Evolutionary conservation across 345 rosid genomes (phyloP).

Genomic region (Bruguiera gymnorhiza): DNA sequence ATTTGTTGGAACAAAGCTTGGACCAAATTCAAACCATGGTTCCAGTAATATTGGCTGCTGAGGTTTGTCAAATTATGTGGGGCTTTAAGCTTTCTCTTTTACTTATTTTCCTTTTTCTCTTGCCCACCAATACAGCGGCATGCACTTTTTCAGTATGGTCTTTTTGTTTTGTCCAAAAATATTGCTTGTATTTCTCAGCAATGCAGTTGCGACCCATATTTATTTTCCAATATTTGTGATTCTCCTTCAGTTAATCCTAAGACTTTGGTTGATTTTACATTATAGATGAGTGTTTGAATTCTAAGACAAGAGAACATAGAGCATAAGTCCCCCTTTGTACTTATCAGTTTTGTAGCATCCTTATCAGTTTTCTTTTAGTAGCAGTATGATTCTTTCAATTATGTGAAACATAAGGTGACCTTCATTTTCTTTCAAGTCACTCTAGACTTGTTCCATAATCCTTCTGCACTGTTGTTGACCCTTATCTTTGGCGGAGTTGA

Average conservation of each 20-base stretch:
- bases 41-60: constrained; percentile 53
- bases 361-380: not conserved
- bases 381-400: not conserved
- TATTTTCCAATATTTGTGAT: not conserved
- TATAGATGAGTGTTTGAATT: constrained; percentile 2
- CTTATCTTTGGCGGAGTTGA: constrained; percentile 8
- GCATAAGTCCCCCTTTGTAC: not conserved
- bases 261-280: not conserved
- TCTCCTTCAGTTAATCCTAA: not conserved
- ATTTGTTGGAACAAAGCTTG: constrained; percentile 53
- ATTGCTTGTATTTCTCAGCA: not conserved
- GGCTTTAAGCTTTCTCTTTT: not conserved
- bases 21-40: constrained; percentile 60
- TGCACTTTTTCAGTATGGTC: not conserved
- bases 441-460: not conserved
- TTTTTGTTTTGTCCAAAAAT: not conserved
- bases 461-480: not conserved
- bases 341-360: not conserved
- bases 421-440: not conserved
- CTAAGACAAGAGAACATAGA: not conserved
- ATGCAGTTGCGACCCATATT: not conserved
- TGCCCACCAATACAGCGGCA: not conserved
- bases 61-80: constrained; percentile 49
- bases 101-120: not conserved
- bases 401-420: not conserved